These are phyloP conservation scores for Aureobasidium sp. DNA, from an alignment of 2,329 filamentous ascomycete species.

Conservation along the genomic window DNA sequence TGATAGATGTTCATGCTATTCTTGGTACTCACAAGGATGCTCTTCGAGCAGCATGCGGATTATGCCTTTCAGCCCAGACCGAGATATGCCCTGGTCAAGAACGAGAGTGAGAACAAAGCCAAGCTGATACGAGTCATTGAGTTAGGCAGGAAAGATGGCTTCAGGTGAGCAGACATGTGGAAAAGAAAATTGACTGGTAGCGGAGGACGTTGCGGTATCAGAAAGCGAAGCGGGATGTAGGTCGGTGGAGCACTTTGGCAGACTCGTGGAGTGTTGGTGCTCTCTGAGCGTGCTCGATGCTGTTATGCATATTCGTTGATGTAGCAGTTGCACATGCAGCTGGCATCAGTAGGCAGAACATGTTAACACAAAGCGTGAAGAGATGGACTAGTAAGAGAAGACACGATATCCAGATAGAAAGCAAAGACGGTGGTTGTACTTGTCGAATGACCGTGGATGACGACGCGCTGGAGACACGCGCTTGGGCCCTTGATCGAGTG, in stretches of 20 bases:
- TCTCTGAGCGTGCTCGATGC: background rate
- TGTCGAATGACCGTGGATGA: background rate
- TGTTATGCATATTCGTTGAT: background rate
- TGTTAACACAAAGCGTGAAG: background rate
- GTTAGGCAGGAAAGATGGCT: background rate
- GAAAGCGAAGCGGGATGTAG: background rate
- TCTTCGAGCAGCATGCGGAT: background rate
- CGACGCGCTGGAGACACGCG: background rate
- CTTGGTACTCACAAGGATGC: background rate
- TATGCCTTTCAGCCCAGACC: background rate
- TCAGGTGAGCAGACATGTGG: background rate
- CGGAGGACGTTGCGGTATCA: background rate
- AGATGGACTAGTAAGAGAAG: background rate
- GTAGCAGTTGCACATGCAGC: background rate
- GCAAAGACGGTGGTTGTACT: background rate
- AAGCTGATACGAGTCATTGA: background rate
- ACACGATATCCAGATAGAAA: too few species aligned
- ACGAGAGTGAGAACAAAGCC: background rate
- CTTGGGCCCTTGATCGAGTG: background rate
- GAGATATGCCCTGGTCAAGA: background rate
- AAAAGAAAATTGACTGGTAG: background rate
- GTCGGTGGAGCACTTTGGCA: background rate
- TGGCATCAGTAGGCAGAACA: background rate
- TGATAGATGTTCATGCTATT: background rate
- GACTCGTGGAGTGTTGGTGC: background rate